Base-by-base conservation (phyloP, 1,284 basidiomycete genomes). In the Polyporus tsugae region DNA sequence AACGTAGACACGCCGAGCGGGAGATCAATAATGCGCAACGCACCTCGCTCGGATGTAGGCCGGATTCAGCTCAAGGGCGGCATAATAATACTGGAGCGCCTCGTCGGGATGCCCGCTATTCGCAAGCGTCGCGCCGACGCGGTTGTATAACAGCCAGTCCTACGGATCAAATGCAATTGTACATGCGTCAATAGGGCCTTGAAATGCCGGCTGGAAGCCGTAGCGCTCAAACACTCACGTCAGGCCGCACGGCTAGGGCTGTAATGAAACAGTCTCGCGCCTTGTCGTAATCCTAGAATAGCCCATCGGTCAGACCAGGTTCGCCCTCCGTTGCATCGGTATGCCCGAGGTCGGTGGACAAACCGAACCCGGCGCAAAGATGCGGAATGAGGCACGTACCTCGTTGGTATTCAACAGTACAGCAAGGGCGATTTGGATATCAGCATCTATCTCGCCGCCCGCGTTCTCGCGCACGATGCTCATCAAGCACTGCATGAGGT, bases 101-200 rank as follows among this genome's bases (percentile, higher is more conserved):
- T 95, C 91, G 53, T 89, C 89, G 22, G 95, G 89, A 62, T 87
- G 86, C 0, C 97, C 97, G 73, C 89, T 93, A 79, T 99, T 99
- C 59, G 96, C 96, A 78, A 98, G 90, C 1, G 97, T 99, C 19
- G 97, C 97, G 17, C 97, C 97, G 35, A 99, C 93, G 33, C 97
- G 90, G 79, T 99, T 99, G 82, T 96, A 98, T 70, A 99, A 81
- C 60, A 97, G 83, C 93, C 95, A 98, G 77, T 99, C 97, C 94
- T 96, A 49, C 22, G 64, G 33, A 17, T 58, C 19, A 25, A 25
- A 44, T 53, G 6, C 4, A 59, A 55, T 29, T 29, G 29, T 29
- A 59, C 29, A 35, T 65, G 38, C 65, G 36, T 44, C 13, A 35
- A 17, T 13, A 22, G 46, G 2, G 22, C 39, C 55, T 59, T 53